phyloP scores from a whole-genome alignment of 2,329 filamentous ascomycete genomes.

The Lecanosticta acicola region DNA sequence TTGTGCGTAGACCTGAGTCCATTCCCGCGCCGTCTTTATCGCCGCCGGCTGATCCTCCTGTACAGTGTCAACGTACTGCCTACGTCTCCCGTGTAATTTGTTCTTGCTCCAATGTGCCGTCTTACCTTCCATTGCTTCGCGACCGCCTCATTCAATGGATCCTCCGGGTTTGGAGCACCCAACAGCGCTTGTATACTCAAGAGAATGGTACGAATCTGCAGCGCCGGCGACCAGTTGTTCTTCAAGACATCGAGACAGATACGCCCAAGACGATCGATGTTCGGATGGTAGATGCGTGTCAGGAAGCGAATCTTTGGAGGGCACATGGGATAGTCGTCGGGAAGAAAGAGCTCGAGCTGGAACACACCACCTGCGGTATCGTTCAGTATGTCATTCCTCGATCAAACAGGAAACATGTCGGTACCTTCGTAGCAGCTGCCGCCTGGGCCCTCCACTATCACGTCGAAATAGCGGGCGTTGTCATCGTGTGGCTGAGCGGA shows the following conservation, averaged over 20 bases:
- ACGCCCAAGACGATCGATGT: slow-evolving; percentile 93
- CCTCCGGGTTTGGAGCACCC: slow-evolving; percentile 93
- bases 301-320: slow-evolving; percentile 97
- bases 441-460: slow-evolving; percentile 86
- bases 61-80: slow-evolving; percentile 11
- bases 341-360: slow-evolving; percentile 93
- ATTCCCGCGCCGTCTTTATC: slow-evolving; percentile 85
- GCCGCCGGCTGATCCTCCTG: slow-evolving; percentile 81
- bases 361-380: slow-evolving; percentile 65
- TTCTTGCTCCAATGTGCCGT: background rate
- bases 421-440: slow-evolving; percentile 92
- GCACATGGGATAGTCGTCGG: slow-evolving; percentile 98
- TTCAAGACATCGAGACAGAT: slow-evolving; percentile 97
- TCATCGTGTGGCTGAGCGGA: slow-evolving; percentile 94
- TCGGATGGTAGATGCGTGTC: slow-evolving; percentile 98
- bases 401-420: slow-evolving; percentile 15
- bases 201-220: slow-evolving; percentile 97
- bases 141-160: slow-evolving; percentile 96
- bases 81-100: background rate
- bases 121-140: slow-evolving; percentile 83
- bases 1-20: slow-evolving; percentile 75
- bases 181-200: slow-evolving; percentile 95
- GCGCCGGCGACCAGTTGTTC: slow-evolving; percentile 97
- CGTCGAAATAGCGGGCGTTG: slow-evolving; percentile 96
- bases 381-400: background rate